Base-by-base conservation (phyloP, 305 asterid species). In the Nicotiana rustica region DNA sequence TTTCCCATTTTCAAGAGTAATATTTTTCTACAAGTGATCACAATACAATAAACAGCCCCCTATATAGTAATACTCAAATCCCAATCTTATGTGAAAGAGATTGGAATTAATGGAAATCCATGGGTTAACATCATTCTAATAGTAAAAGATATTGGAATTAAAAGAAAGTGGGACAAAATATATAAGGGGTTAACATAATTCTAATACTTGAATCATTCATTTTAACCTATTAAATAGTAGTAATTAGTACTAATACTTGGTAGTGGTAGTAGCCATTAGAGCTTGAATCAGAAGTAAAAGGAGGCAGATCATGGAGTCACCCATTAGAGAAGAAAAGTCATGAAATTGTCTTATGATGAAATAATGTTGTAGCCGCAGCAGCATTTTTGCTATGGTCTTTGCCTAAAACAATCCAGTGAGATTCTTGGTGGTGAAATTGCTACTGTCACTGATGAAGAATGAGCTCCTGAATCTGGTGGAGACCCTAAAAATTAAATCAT, bases 371-470 rank as follows among this genome's bases (percentile, higher is more conserved):
- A 33, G 36, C 36, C 1, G 93, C 70, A 15, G 92, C 61, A 14
- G 88, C 88, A 9, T 71, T 87, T 67, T 62, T 65, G 25, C 56
- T 55, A 76, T 4, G 93, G 83, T 52, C 93, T 84, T 67, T 88
- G 93, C 41, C 92, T 89, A 68, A 91, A 91, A 80, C 92, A 91
- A 52, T 96, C 98, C 44, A 96, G 85, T 29, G 98, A 91, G 29
- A 94, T 94, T 80, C 92, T 86, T 25, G 97, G 98, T 31, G 97
- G 93, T 6, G 99, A 94, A 21, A 92, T 61, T 3, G 98, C 99
- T 19, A 90, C 85, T 4, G 98, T 94, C 82, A 94, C 94, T 0
- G 80, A 76, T 13, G 98, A 91, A 0, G 97, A 90, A 78, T 91
- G 92, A 6, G 85, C 90, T 77, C 93, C 97, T 0, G 99, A 93